phyloP scores from a whole-genome alignment of 2,329 filamentous ascomycete species.

The Apiospora hydei region DNA sequence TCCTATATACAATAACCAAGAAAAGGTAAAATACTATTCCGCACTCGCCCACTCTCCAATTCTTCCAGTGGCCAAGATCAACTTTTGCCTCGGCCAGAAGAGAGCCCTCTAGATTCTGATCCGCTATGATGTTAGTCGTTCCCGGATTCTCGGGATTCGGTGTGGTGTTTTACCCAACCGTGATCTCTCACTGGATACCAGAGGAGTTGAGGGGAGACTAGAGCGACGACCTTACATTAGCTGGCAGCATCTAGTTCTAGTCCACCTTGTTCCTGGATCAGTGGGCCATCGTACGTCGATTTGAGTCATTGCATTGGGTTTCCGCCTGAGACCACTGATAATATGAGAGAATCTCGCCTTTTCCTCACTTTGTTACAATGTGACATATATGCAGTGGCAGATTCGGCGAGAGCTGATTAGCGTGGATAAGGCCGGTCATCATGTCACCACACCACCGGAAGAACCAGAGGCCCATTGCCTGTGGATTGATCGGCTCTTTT shows the following conservation, averaged over 20 bases:
- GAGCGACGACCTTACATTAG: conserved; percentile 9
- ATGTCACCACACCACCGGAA: neutral
- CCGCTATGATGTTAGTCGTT: conserved; percentile 9
- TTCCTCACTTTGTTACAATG: neutral
- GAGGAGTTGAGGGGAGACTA: neutral
- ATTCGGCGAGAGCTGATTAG: neutral
- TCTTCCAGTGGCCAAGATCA: neutral
- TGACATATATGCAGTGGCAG: neutral
- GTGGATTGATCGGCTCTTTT: neutral
- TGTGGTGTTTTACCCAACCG: neutral
- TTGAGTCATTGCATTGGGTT: neutral
- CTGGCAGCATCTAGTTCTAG: neutral
- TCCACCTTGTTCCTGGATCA: conserved; percentile 10
- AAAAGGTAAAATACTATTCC: neutral
- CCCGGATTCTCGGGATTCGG: conserved; percentile 9
- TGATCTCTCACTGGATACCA: conserved; percentile 6
- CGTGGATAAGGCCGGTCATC: neutral
- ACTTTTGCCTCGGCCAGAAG: neutral
- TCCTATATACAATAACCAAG: neutral
- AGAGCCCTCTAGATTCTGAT: neutral
- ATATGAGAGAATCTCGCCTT: neutral
- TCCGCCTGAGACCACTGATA: neutral
- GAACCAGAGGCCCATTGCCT: neutral
- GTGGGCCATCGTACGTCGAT: neutral
- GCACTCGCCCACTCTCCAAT: neutral